Evolutionary conservation across 768 basidiomycete species (phyloP).

Genomic region (Udeniomyces megalosporus): DNA sequence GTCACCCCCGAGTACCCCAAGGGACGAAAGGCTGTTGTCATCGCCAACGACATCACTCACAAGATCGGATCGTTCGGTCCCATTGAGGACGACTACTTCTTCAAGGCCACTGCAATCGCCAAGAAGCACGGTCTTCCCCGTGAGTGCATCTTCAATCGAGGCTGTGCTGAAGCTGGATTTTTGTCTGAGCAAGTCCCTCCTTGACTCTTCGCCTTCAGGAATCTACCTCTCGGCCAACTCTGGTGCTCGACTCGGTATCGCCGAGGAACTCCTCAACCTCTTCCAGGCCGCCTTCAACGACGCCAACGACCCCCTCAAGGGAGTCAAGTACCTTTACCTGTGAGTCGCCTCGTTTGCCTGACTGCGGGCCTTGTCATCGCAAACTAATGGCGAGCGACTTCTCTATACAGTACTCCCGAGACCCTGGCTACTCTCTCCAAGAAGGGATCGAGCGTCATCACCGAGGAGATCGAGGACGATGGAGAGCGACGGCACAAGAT

Average conservation of each 20-base stretch:
- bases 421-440: slow-evolving; percentile 15
- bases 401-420: slow-evolving; percentile 3
- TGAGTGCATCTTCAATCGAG: neutral
- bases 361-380: no score
- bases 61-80: slow-evolving; percentile 98
- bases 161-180: no score
- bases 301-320: slow-evolving; percentile 69
- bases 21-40: slow-evolving; percentile 71
- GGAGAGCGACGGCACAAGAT: slow-evolving; percentile 86
- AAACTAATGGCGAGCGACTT: no score
- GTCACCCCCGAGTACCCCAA: slow-evolving; percentile 61
- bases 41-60: slow-evolving; percentile 97
- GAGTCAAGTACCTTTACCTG: slow-evolving; percentile 87
- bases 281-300: slow-evolving; percentile 90
- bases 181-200: no score
- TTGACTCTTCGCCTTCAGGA: neutral
- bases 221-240: slow-evolving; percentile 99
- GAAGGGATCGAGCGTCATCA: slow-evolving; percentile 43
- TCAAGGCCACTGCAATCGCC: slow-evolving; percentile 82
- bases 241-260: slow-evolving; percentile 87
- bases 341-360: neutral
- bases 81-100: slow-evolving; percentile 89
- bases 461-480: slow-evolving; percentile 64
- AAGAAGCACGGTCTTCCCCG: slow-evolving; percentile 75
- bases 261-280: slow-evolving; percentile 72